These are phyloP conservation scores for Pichia ethanolica DNA, from an alignment of 805 yeast genomes.

Conservation along the genomic window DNA sequence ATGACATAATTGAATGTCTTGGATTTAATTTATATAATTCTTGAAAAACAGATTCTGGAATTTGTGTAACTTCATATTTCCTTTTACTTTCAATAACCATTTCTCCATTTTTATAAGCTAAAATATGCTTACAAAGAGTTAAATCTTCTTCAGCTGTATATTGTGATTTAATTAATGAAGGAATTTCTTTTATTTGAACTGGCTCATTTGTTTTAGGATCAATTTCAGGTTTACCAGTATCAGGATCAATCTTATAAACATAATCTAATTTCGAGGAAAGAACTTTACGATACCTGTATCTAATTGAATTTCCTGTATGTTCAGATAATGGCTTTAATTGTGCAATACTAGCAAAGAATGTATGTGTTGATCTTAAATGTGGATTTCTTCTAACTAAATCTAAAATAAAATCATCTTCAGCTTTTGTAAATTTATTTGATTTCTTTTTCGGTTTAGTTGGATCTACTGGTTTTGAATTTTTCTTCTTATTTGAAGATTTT, in stretches of 20 bases:
- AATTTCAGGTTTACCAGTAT: constrained; percentile 33
- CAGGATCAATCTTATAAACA: constrained; percentile 42
- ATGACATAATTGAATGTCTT: constrained; percentile 59
- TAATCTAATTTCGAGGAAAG: constrained; percentile 34
- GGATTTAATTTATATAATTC: constrained; percentile 34
- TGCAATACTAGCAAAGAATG: constrained; percentile 57
- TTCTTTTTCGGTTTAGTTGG: constrained; percentile 25
- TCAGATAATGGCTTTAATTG: constrained; percentile 39
- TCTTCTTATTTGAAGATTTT: neutral
- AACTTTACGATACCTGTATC: constrained; percentile 50
- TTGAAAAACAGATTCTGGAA: constrained; percentile 34
- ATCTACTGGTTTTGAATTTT: neutral
- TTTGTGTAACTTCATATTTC: constrained; percentile 18
- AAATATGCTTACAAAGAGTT: constrained; percentile 36
- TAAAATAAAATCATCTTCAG: constrained; percentile 59
- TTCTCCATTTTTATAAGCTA: constrained; percentile 18
- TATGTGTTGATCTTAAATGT: constrained; percentile 57
- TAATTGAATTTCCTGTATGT: constrained; percentile 71
- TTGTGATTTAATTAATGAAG: constrained; percentile 48
- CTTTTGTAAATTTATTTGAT: constrained; percentile 45
- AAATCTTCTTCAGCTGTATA: constrained; percentile 70
- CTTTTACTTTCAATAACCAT: constrained; percentile 11
- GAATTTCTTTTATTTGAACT: constrained; percentile 35
- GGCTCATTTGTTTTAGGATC: constrained; percentile 36
- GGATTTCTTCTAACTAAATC: constrained; percentile 66